A percentile compares a stretch with the other conserved stretches of the same genome.
Conservation (phyloP, 495 filamentous ascomycete species). For the Ramalina intermedia region DNA sequence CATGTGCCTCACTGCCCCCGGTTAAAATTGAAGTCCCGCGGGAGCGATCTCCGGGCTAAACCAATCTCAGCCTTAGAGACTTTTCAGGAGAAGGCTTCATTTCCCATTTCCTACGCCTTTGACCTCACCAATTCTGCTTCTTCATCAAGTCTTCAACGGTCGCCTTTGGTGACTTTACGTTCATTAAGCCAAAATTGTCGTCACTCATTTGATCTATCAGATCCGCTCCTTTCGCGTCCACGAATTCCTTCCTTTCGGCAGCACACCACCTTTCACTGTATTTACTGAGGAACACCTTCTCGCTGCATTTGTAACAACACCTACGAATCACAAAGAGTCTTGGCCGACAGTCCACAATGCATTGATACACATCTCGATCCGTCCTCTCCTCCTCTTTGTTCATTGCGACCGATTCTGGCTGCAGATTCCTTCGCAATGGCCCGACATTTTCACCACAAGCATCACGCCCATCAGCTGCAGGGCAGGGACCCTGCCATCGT, state of each 20-base stretch:
- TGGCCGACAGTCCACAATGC: neutral
- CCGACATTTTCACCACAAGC: slow-evolving; percentile 5
- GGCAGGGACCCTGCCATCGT: neutral
- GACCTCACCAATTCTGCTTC: neutral
- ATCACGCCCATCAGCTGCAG: slow-evolving; percentile 4
- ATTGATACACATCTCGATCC: neutral
- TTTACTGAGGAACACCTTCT: too few species aligned
- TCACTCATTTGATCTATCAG: slow-evolving; percentile 1
- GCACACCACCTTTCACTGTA: too few species aligned
- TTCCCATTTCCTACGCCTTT: too few species aligned
- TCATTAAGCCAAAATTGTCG: neutral
- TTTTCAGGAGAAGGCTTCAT: too few species aligned
- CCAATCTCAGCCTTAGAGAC: too few species aligned
- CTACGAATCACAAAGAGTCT: too few species aligned
- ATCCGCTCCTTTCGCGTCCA: neutral
- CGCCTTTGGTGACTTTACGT: neutral
- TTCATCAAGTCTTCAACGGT: neutral
- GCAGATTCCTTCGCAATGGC: neutral
- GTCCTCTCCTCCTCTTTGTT: neutral
- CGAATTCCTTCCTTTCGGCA: neutral
- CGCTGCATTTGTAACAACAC: too few species aligned
- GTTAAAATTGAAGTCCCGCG: too few species aligned
- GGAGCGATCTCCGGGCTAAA: too few species aligned
- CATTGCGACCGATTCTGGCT: neutral
- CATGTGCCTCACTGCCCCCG: too few species aligned